These are phyloP conservation scores for Penicillium canariense DNA, from an alignment of 495 filamentous ascomycete genomes.

Conservation along the genomic window DNA sequence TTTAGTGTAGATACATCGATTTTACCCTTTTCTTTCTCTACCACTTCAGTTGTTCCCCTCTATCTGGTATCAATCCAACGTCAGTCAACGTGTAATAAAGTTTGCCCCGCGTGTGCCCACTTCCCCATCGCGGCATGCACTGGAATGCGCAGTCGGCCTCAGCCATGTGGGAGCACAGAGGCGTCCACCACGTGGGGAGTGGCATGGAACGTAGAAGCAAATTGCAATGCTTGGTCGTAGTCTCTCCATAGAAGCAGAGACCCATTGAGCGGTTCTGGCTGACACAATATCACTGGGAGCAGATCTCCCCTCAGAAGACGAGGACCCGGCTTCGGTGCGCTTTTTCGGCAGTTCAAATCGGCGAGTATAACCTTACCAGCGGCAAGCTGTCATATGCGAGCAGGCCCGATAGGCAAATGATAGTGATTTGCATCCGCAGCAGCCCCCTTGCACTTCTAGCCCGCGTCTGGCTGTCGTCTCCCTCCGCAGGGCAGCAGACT, in stretches of 20 bases:
- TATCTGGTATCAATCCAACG: not conserved
- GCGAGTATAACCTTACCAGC: no score
- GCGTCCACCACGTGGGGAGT: not conserved
- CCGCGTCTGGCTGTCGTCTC: no score
- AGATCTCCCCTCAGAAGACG: no score
- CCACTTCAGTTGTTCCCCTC: not conserved
- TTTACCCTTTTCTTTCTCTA: slow-evolving; percentile 6
- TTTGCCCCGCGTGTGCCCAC: not conserved
- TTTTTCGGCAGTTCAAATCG: no score
- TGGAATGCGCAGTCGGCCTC: not conserved
- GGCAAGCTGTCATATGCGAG: slow-evolving; percentile 8
- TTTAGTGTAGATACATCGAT: slow-evolving; percentile 33
- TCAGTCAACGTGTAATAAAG: no score
- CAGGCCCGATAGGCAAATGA: slow-evolving; percentile 17
- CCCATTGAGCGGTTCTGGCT: no score
- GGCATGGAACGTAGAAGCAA: not conserved
- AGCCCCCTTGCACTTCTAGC: slow-evolving; percentile 17
- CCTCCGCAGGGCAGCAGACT: not conserved
- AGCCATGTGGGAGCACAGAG: slow-evolving; percentile 8
- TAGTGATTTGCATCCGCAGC: slow-evolving; percentile 13
- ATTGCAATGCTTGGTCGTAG: no score
- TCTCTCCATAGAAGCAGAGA: no score
- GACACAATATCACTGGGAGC: no score
- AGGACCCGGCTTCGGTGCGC: no score
- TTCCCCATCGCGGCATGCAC: not conserved